Base-by-base conservation (phyloP, 108 stramenopile species). In the Cafeteria roenbergensis region DNA sequence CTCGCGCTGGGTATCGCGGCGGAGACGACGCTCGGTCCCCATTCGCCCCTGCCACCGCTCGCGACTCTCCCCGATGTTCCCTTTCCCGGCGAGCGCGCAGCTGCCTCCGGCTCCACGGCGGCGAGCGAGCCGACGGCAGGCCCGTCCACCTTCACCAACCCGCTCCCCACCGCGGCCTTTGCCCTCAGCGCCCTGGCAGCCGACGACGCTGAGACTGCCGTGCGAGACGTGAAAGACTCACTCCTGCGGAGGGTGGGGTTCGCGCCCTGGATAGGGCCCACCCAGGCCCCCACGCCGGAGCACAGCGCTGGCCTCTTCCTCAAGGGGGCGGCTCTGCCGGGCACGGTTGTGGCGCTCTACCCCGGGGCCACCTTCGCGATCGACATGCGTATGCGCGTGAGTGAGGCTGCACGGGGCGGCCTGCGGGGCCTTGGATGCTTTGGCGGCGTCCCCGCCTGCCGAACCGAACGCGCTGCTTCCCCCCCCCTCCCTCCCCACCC, bases 211-310 rank as follows among this genome's bases (percentile, higher is more conserved):
- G 22, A 2, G 8, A 27, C 9, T 3, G 20, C 59, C 17, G 2
- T 61, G 8, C 20, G 30, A n/a, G 21, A 28, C 20, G 20, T 26
- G 22, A 9, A 27, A 21, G 2, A 28, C 2, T 21, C 30, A 1
- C 1, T 61, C 20, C 22, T 21, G 59, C 17, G 17, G 30, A 6
- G 59, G 17, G 22, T 21, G 8, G 59, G 59, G 1, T 61, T 61
- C 24, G 17, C 59, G 2, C 59, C 30, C 17, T 61, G 59, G 59
- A 8, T 61, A 21, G 59, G 59, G 34, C 59, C 59, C 8, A n/a
- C 59, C 2, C 59, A 61, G 37, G 59, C 59, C 2, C 29, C 59
- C 36, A 61, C 59, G 2, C 59, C 59, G 17, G 8, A 12, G 17
- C 22, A 61, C 37, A 26, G 2, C 17, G 59, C 37, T 20, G 59